These are phyloP conservation scores for Rhodosporidiobolus sp. DNA, from an alignment of 768 basidiomycete genomes.

Conservation along the genomic window DNA sequence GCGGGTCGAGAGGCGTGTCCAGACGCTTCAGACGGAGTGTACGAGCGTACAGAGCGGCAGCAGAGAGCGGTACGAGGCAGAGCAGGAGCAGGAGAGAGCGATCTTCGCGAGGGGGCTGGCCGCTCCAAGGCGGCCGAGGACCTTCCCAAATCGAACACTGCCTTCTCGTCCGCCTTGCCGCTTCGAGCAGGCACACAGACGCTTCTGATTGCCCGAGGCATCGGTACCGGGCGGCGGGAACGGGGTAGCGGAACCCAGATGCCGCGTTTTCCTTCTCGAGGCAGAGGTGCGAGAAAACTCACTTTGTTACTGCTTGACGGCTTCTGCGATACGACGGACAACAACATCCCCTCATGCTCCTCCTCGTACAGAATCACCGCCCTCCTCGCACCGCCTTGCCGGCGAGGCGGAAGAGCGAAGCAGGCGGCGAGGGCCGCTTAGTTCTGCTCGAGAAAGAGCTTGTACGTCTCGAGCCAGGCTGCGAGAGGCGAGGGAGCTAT, in stretches of 20 bases:
- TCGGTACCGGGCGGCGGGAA: no score
- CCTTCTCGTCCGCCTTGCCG: neutral
- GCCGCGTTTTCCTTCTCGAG: no score
- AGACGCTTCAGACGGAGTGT: no score
- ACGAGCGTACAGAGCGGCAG: neutral
- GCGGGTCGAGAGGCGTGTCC: neutral
- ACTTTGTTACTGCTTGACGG: no score
- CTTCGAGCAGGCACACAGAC: neutral
- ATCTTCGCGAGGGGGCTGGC: neutral
- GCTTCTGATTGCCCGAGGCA: no score
- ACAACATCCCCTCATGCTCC: no score
- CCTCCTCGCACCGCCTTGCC: no score
- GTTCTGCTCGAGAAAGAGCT: neutral
- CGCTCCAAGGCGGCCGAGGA: neutral
- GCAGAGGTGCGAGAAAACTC: no score
- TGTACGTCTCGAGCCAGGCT: slow-evolving; percentile 33
- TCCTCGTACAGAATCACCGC: no score
- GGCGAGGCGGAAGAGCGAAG: neutral
- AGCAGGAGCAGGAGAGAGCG: neutral
- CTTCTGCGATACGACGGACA: no score
- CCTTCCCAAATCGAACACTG: neutral
- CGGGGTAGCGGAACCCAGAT: no score
- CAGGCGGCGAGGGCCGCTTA: neutral
- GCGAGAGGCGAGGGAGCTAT: neutral
- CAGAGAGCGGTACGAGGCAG: neutral